Conservation (phyloP, 192 early-diverging fungal genomes). For the Backusella parvicylindrica region DNA sequence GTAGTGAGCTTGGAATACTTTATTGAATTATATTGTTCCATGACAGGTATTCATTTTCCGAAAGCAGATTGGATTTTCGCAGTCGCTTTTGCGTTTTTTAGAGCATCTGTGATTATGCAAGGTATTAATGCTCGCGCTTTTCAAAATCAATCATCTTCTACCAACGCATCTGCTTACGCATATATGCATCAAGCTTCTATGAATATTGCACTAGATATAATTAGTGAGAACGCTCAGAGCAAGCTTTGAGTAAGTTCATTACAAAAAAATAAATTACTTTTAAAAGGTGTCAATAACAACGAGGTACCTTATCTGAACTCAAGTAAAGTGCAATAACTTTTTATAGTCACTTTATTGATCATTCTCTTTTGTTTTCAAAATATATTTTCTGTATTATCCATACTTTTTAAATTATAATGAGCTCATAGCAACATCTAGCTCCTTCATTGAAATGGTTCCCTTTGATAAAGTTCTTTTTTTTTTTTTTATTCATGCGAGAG, state of each 20-base stretch:
- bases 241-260: not conserved
- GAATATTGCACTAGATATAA: slow-evolving; percentile 55
- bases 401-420: no score
- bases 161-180: slow-evolving; percentile 41
- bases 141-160: slow-evolving; percentile 77
- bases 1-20: slow-evolving; percentile 65
- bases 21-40: slow-evolving; percentile 66
- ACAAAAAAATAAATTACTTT: not conserved
- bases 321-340: no score
- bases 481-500: no score
- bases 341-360: no score
- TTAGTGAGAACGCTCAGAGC: slow-evolving; percentile 29
- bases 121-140: slow-evolving; percentile 84
- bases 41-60: slow-evolving; percentile 58
- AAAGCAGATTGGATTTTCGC: slow-evolving; percentile 76
- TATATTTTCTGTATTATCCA: no score
- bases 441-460: no score
- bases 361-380: no score
- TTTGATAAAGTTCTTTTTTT: no score
- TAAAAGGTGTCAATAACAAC: no score
- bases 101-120: slow-evolving; percentile 78
- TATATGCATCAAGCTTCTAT: slow-evolving; percentile 42
- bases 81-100: slow-evolving; percentile 84
- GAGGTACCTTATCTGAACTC: no score
- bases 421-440: no score